Conservation (phyloP, 352 stramenopile species). For the Globisporangium abappressorium region DNA sequence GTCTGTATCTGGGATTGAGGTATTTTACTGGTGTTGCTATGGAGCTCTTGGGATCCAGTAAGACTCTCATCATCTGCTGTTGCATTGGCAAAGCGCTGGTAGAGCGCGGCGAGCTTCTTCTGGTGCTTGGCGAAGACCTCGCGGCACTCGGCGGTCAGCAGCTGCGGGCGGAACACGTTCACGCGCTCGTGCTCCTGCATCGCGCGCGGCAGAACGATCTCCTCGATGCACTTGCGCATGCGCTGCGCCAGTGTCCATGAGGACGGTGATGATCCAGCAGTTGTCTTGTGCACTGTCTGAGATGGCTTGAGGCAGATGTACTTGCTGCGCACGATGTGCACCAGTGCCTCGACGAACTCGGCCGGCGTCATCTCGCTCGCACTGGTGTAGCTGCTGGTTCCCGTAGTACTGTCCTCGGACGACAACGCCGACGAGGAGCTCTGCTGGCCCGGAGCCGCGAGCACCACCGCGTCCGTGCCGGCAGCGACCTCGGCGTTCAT, state of each 20-base stretch:
- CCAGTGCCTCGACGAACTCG: slow-evolving; percentile 66
- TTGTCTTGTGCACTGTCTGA: neutral
- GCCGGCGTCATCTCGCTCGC: slow-evolving; percentile 54
- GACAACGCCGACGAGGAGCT: neutral
- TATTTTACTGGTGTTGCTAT: neutral
- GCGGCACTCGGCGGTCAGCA: slow-evolving; percentile 49
- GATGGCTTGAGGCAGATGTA: slow-evolving; percentile 24
- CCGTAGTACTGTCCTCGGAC: neutral
- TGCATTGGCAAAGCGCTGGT: slow-evolving; percentile 33
- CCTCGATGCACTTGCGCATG: slow-evolving; percentile 44
- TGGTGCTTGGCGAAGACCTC: slow-evolving; percentile 52
- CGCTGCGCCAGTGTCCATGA: slow-evolving; percentile 29
- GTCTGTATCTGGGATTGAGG: no score
- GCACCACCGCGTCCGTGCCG: slow-evolving; percentile 20
- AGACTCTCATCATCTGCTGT: neutral
- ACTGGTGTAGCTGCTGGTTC: slow-evolving; percentile 7
- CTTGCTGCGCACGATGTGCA: slow-evolving; percentile 49
- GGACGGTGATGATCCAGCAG: no score
- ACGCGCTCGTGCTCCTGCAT: slow-evolving; percentile 49
- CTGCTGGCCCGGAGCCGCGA: slow-evolving; percentile 12
- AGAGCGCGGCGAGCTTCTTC: slow-evolving; percentile 39
- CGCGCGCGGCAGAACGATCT: slow-evolving; percentile 49
- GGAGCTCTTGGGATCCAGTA: neutral
- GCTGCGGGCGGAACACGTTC: slow-evolving; percentile 47
- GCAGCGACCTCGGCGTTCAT: slow-evolving; percentile 41